These are phyloP conservation scores for Solanum chmielewskii DNA, from an alignment of 257 asterid species.

Conservation along the genomic window DNA sequence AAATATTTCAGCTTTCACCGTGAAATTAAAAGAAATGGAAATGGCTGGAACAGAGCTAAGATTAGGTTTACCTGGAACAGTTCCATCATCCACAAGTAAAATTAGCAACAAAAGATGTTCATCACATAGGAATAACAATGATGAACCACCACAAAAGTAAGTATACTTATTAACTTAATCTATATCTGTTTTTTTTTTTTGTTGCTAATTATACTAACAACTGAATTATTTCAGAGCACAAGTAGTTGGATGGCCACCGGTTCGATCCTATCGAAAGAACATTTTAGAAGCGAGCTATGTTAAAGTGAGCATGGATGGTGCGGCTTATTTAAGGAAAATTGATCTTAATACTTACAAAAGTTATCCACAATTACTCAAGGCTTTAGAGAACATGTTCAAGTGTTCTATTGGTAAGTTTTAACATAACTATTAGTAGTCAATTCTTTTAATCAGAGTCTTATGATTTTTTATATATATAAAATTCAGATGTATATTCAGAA, in stretches of 20 bases:
- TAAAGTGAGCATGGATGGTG: conserved; percentile 98
- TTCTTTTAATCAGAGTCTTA: background rate
- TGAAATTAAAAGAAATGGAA: background rate
- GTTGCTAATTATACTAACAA: background rate
- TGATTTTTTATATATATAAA: too few species aligned
- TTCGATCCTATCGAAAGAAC: conserved; percentile 61
- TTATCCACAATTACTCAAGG: conserved; percentile 55
- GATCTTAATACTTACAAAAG: conserved; percentile 48
- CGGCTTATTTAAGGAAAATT: conserved; percentile 71
- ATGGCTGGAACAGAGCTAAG: conserved; percentile 51
- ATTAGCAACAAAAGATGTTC: conserved; percentile 49
- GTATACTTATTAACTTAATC: conserved; percentile 1
- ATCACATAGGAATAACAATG: conserved; percentile 29
- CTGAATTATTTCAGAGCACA: background rate
- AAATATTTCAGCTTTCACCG: background rate
- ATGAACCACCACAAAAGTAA: conserved; percentile 53
- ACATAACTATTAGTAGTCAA: too few species aligned
- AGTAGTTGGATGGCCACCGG: conserved; percentile 92
- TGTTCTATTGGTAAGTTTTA: conserved; percentile 43
- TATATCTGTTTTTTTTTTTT: background rate
- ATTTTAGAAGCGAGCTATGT: conserved; percentile 44
- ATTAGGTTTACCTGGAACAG: conserved; percentile 69
- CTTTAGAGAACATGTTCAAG: conserved; percentile 68
- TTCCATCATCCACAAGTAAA: conserved; percentile 9
- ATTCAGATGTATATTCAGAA: conserved; percentile 52